Conservation (phyloP, 208 protist genomes). For the Leishmania martiniquensis region DNA sequence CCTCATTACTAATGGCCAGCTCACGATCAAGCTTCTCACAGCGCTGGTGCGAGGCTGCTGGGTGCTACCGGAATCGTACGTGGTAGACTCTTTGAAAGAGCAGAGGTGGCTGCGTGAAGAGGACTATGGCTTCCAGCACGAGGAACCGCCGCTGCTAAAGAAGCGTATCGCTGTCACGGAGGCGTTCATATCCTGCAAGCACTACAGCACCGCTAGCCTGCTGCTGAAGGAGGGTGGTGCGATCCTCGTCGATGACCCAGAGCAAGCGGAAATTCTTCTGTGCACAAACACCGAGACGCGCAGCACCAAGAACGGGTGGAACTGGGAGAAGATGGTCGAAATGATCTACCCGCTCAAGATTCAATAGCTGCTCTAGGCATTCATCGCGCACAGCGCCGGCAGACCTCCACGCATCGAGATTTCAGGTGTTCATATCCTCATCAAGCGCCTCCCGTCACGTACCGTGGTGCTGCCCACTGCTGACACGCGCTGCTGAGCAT, state of each 20-base stretch:
- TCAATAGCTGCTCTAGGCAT: conserved; percentile 17
- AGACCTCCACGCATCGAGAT: background rate
- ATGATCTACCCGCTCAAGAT: conserved; percentile 83
- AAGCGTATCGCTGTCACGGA: conserved; percentile 69
- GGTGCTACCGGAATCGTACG: conserved; percentile 82
- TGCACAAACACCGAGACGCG: conserved; percentile 67
- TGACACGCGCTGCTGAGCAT: background rate
- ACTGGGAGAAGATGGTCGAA: conserved; percentile 85
- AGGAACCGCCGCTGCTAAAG: conserved; percentile 65
- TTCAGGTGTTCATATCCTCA: background rate
- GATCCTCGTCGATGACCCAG: conserved; percentile 40
- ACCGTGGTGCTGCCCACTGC: background rate
- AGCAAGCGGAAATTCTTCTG: conserved; percentile 73
- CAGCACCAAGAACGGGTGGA: conserved; percentile 41
- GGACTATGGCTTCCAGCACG: conserved; percentile 88
- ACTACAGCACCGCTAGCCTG: conserved; percentile 71
- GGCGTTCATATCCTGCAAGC: conserved; percentile 64
- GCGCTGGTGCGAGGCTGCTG: conserved; percentile 88
- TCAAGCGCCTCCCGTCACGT: background rate
- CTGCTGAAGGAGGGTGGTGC: conserved; percentile 78
- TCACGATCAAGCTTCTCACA: conserved; percentile 89
- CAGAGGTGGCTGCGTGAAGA: conserved; percentile 65
- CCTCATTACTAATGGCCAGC: conserved; percentile 83
- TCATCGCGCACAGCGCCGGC: background rate
- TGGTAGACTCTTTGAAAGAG: conserved; percentile 59